Evolutionary conservation across 176 grass and related monocot species (phyloP), one percentile per base, ranked within the genome.

Genomic region (Eragrostis nindensis): DNA sequence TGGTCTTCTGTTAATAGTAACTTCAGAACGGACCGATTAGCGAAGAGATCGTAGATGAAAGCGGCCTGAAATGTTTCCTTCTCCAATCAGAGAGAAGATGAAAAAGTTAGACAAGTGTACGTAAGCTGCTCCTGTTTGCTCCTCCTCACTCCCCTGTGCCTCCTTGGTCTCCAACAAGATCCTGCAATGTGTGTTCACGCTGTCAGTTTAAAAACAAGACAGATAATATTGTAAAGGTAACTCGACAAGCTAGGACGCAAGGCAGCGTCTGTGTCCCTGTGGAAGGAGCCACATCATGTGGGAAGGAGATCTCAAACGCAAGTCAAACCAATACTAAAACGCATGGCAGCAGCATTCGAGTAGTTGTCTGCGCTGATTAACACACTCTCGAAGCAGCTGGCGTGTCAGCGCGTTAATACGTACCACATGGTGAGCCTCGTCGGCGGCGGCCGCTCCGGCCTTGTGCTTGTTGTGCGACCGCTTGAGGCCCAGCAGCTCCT

Each of bases 401-500:
- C 55, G n/a, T 59, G 55, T 59, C 55, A 25, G 55, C 18, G 55
- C n/a, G 55, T 25, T 27, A 27, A 13, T 27, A 61, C 57, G 57
- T 61, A 85, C 88, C 42, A 79, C 66, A 8, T 83, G 77, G 32
- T 36, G 32, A 4, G 1, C 2, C 29, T 62, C 68, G 59, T 88
- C 88, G 26, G 50, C 48, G 62, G 64, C 48, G 62, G 64, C 41
- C 12, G 80, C 77, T 24, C 63, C 71, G 66, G 66, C 30, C 66
- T 11, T 62, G 83, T 59, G 29, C 74, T 79, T 76, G 63, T 79
- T 81, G 71, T 62, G 57, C 24, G 41, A 45, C 83, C 83, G 81
- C 88, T 78, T 90, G 26, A 92, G 82, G 10, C 93, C 93, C 4
- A 97, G 83, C 26, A 97, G 53, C 52, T 82, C 93, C 79, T 90